These are phyloP conservation scores for Moesziomyces globuligerus DNA, from an alignment of 1,284 basidiomycete genomes.

Conservation along the genomic window DNA sequence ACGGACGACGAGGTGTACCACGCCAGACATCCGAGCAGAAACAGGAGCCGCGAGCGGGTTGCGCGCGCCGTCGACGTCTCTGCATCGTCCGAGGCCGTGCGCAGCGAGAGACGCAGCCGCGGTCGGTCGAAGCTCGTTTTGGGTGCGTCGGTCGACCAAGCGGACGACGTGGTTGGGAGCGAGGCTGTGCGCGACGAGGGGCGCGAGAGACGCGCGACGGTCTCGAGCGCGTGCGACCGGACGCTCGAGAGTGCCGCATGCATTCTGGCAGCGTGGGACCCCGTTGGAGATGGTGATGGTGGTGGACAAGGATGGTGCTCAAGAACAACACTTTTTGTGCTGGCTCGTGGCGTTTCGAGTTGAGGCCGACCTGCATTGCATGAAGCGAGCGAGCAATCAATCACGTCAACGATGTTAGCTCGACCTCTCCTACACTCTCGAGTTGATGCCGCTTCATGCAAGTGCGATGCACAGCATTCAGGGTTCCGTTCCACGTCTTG, in stretches of 20 bases:
- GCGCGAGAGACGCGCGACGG: constrained; percentile 14
- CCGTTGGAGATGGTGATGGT: neutral
- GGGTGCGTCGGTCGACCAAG: constrained; percentile 8
- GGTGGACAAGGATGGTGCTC: neutral
- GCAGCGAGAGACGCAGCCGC: too few relatives aligned
- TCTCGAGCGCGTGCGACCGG: constrained; percentile 30
- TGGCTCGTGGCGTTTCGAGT: too few relatives aligned
- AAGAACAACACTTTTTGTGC: neutral
- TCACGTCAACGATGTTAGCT: too few relatives aligned
- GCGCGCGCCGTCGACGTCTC: too few relatives aligned
- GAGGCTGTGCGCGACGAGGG: neutral
- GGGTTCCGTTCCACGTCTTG: too few relatives aligned
- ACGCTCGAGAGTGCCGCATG: constrained; percentile 28
- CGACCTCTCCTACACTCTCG: too few relatives aligned
- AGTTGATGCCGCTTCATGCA: too few relatives aligned
- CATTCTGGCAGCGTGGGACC: too few relatives aligned
- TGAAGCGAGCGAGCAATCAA: too few relatives aligned
- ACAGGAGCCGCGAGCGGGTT: constrained; percentile 40
- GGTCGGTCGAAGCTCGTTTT: constrained; percentile 25
- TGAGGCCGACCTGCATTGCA: too few relatives aligned
- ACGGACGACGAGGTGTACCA: constrained; percentile 77
- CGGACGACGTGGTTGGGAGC: constrained; percentile 1
- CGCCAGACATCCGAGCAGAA: constrained; percentile 54
- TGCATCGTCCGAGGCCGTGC: too few relatives aligned
- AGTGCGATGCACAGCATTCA: too few relatives aligned